These are phyloP conservation scores for Mortierella sp. DNA, from an alignment of 371 early-diverging fungal species.

Conservation along the genomic window DNA sequence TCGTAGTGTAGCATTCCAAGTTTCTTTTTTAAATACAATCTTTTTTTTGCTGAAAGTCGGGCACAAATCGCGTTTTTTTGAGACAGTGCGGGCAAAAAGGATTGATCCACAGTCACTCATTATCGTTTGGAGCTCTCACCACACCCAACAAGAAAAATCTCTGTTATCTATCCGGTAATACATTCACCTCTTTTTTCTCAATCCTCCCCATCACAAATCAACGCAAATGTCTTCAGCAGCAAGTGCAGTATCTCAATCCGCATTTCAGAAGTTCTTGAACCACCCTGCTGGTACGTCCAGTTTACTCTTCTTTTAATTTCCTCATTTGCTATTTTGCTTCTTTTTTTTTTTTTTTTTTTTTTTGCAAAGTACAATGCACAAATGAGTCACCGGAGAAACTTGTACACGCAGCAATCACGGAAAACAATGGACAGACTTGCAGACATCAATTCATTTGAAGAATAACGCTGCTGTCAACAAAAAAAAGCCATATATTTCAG, in stretches of 20 bases:
- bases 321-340: background rate
- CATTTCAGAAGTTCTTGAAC: constrained; percentile 78
- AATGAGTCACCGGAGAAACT: background rate
- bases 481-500: background rate
- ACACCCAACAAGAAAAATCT: background rate
- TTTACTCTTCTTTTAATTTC: constrained; percentile 4
- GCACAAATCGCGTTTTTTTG: background rate
- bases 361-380: background rate
- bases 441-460: background rate
- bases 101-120: constrained; percentile 7
- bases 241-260: constrained; percentile 65
- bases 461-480: background rate
- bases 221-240: constrained; percentile 62
- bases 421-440: background rate
- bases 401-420: background rate
- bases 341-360: background rate
- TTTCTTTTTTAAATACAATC: background rate
- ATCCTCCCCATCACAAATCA: constrained; percentile 27
- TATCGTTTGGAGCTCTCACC: background rate
- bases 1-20: background rate
- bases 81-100: background rate
- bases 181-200: constrained; percentile 11
- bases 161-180: background rate
- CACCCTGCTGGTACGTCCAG: constrained; percentile 78
- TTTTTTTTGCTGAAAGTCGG: background rate